Evolutionary conservation across 495 filamentous ascomycete genomes (phyloP), one percentile per base, ranked within the genome.

Genomic region (Neurospora hispaniola): DNA sequence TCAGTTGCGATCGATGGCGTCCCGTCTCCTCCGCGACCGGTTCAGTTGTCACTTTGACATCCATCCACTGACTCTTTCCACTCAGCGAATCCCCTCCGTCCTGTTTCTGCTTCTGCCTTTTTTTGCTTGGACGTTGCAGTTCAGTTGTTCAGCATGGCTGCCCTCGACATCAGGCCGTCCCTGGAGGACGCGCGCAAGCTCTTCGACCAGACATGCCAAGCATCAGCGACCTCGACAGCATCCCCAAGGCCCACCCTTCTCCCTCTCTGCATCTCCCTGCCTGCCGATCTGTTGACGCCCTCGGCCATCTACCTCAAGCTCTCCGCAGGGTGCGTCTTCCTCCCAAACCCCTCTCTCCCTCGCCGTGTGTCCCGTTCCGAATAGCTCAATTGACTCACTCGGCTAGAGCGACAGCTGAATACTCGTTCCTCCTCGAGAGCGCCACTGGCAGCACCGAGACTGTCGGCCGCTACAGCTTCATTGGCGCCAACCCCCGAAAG

Each of bases 401-500:
- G 7, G 42, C 85, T 91, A 76, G 77, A 85, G 89, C 77, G 89
- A 92, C 88, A 91, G 86, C 72, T 84, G 89, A 89, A 69, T 87
- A 89, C 73, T 92, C 91, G 10, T 98, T 98, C 79, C 88, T 98
- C 43, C 96, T 97, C 80, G 96, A 99, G 82, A 97, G 93, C 79
- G 96, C 94, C 8, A 93, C 93, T 76, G 96, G 94, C 5, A 93
- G 93, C 31, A 96, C 93, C 16, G 95, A 97, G 82, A 94, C 89
- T 1, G 93, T 98, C 75, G 95, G 94, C 43, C 86, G 96, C 75
- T 97, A 97, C 79, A 97, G 93, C 81, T 99, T 99, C 81, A 89
- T 99, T 59, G 96, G 96, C 73, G 92, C 93, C 72, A 91, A 80
- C 75, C 96, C 96, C 10, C 85, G 91, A 70, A 94, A 96, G 80